Conservation (phyloP, 163 green algal genomes). For the Trebouxiophyceae sp. region DNA sequence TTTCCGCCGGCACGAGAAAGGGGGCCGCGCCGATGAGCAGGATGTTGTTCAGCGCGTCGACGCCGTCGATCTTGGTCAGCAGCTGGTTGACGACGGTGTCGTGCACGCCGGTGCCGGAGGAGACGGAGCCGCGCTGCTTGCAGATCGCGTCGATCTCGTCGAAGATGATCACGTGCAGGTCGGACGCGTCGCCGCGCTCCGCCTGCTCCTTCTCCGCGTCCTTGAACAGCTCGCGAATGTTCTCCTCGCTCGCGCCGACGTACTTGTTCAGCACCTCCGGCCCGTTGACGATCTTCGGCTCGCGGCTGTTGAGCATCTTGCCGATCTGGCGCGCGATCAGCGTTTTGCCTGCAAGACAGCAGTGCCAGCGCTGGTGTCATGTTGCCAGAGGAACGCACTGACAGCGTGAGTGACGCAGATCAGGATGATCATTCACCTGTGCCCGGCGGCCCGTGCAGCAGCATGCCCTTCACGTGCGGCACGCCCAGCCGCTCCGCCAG, state of each 20-base stretch:
- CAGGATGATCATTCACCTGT: conserved; percentile 17
- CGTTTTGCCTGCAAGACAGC: conserved; percentile 88
- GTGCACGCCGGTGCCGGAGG: conserved; percentile 70
- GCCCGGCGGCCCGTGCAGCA: conserved; percentile 86
- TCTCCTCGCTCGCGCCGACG: conserved; percentile 94
- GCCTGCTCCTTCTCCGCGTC: conserved; percentile 92
- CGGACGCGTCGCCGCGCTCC: conserved; percentile 47
- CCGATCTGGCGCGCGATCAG: conserved; percentile 98
- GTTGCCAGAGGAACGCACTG: neutral
- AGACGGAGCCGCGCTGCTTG: conserved; percentile 80
- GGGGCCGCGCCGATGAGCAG: conserved; percentile 97
- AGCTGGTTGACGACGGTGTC: conserved; percentile 99
- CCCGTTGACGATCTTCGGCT: conserved; percentile 96
- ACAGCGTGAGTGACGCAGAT: neutral
- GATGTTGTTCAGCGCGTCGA: conserved; percentile 99
- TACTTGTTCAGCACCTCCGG: conserved; percentile 94
- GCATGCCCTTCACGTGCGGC: conserved; percentile 61
- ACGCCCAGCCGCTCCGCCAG: conserved; percentile 92
- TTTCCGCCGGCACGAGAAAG: conserved; percentile 39
- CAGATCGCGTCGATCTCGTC: conserved; percentile 99
- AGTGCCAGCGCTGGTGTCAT: no score
- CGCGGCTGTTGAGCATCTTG: conserved; percentile 98
- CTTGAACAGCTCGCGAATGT: conserved; percentile 90
- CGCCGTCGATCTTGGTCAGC: conserved; percentile 98
- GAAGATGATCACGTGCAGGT: conserved; percentile 99